phyloP scores from a whole-genome alignment of 2,329 filamentous ascomycete genomes.

The Kalmusia sp. region DNA sequence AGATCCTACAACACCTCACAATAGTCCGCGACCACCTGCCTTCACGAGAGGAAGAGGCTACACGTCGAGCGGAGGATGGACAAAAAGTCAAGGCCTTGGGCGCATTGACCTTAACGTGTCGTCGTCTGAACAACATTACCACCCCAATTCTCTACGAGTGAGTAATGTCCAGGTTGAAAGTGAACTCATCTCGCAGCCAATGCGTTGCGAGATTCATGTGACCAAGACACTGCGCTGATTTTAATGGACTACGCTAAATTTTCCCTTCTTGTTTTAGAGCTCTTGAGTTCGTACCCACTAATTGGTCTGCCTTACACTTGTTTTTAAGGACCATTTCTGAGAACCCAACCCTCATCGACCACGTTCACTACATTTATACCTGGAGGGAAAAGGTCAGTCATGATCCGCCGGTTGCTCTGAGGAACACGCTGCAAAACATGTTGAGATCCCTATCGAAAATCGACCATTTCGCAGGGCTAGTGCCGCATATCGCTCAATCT shows the following conservation, averaged over 20 bases:
- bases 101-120: slow-evolving; percentile 21
- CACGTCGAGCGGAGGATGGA: slow-evolving; percentile 10
- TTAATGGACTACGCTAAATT: no score
- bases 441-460: not conserved
- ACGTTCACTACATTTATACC: slow-evolving; percentile 13
- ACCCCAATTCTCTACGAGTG: slow-evolving; percentile 25
- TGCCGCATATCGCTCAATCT: not conserved
- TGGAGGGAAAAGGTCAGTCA: not conserved
- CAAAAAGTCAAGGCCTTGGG: slow-evolving; percentile 11
- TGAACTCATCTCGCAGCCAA: no score
- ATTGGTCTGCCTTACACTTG: not conserved
- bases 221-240: no score
- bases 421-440: not conserved
- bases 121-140: slow-evolving; percentile 15
- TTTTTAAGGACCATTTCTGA: slow-evolving; percentile 6
- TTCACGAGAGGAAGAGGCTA: slow-evolving; percentile 1
- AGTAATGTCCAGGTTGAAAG: slow-evolving; percentile 14
- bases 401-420: not conserved
- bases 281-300: no score
- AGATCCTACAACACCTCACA: slow-evolving; percentile 18
- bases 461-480: not conserved
- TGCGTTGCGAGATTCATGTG: no score
- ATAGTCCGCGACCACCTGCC: slow-evolving; percentile 18
- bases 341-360: not conserved
- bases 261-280: no score